Percentiles rank a stretch among this genome's conserved stretches.
Conservation (phyloP, 2,329 filamentous ascomycete genomes). For the Diaporthe vaccinii region DNA sequence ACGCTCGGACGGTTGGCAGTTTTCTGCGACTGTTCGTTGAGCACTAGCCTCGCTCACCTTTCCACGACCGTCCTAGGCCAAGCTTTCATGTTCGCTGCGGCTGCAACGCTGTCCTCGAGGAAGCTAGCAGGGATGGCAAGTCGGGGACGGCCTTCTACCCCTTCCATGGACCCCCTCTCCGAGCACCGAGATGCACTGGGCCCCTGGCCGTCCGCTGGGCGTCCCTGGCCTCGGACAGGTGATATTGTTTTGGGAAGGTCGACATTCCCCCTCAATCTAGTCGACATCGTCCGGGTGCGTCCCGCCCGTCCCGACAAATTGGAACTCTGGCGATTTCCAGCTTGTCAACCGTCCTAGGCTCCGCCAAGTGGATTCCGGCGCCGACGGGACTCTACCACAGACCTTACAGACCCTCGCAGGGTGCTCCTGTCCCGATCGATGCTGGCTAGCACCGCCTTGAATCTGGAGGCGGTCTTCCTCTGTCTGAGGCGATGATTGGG, state of each 20-base stretch:
- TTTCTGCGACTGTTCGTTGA: conserved; percentile 9
- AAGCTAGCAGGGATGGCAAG: conserved; percentile 2
- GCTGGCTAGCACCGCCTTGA: neutral
- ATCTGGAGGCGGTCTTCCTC: neutral
- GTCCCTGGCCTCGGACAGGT: conserved; percentile 17
- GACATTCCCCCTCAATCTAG: neutral
- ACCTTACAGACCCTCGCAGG: neutral
- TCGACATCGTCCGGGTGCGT: conserved; percentile 6
- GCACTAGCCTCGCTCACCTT: conserved; percentile 27
- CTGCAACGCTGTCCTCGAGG: neutral
- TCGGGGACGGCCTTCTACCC: neutral
- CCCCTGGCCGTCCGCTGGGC: neutral
- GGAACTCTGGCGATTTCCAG: conserved; percentile 6
- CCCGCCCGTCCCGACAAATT: conserved; percentile 29
- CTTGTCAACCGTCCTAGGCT: neutral
- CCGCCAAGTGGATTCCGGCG: neutral
- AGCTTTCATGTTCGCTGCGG: conserved; percentile 21
- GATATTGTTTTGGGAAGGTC: conserved; percentile 14
- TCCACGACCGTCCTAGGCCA: conserved; percentile 24
- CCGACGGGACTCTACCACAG: neutral
- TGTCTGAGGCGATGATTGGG: neutral
- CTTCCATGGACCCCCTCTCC: neutral
- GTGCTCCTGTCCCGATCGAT: conserved; percentile 10
- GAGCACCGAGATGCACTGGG: neutral
- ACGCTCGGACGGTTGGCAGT: neutral